Evolutionary conservation across 2,329 filamentous ascomycete genomes (phyloP), one percentile per base, ranked within the genome.

Genomic region (Epichloe brachyelytri): DNA sequence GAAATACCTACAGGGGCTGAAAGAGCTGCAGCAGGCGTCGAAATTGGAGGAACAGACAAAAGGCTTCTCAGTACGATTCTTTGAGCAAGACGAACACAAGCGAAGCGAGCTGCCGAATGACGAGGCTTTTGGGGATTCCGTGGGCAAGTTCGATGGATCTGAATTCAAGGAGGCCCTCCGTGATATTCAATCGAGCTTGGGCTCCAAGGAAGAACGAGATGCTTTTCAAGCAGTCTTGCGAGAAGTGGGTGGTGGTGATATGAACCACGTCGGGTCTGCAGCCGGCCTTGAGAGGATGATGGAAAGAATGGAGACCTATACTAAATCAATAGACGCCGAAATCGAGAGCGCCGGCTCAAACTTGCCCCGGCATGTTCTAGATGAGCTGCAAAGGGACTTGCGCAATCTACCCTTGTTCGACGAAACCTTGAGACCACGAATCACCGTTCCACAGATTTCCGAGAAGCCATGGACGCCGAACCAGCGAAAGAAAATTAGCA

Each of bases 1-100:
- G 39, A 53, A 62, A 6, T 62, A 65, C 22, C 40, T 64, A 5
- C 58, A 65, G 19, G 58, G 59, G 4, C 58, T 66, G 14, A 55
- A 58, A 39, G 57, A 58, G 3, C 50, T 66, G 26, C 58, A 58
- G 26, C 53, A 54, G 20, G 46, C 56, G 1, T 55, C 55, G 11
- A 55, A 58, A 12, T 46, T 53, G 11, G 49, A 60, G 8, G 46
- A 58, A 6, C 38, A 48, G 1, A 52, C 48, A n/a, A 49, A 54
- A 5, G 53, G 60, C 15, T 65, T 63, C 37, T 62, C 64, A 3
- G 66, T 77, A 11, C 67, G 69, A 8, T 77, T 69, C 58, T 79
- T 75, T 54, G 73, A 79, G 50, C 70, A 77, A 58, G 66, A 67
- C 14, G 63, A 65, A 3, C 56, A 62, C 33, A 57, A 59, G 7